A percentile compares a stretch with the other conserved stretches of the same genome.
These are phyloP conservation scores for Acacia concinna DNA, from an alignment of 331 rosid species.

Conservation along the genomic window DNA sequence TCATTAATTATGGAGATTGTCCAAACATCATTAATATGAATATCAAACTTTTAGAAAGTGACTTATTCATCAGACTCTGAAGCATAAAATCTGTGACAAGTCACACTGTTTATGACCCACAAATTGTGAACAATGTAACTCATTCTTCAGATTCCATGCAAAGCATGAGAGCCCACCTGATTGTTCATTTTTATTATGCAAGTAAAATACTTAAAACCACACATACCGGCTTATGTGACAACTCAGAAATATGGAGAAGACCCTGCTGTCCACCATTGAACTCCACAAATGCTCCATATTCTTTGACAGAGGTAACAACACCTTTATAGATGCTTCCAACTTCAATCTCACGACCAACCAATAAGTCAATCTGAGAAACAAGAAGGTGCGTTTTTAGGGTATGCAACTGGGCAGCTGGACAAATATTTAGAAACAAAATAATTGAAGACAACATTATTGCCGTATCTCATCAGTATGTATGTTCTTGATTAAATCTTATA, in stretches of 20 bases:
- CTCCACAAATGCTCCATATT: conserved; percentile 95
- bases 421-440: conserved; percentile 18
- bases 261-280: conserved; percentile 97
- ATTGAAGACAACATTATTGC: not conserved
- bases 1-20: not conserved
- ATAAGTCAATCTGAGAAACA: conserved; percentile 70
- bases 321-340: conserved; percentile 89
- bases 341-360: conserved; percentile 91
- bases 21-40: not conserved
- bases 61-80: not conserved
- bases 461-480: conserved; percentile 4
- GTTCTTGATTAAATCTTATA: conserved; percentile 17
- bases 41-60: not conserved
- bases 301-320: conserved; percentile 64
- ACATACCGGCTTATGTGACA: conserved; percentile 83
- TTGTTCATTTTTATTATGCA: not conserved
- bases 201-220: conserved; percentile 26
- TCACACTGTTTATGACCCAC: not conserved
- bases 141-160: not conserved
- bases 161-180: not conserved
- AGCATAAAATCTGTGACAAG: not conserved
- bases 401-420: conserved; percentile 5
- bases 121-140: not conserved
- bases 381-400: not conserved
- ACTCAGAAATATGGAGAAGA: conserved; percentile 94